Base-by-base conservation (phyloP, 148 eudicot species). In the Camellia japonica region DNA sequence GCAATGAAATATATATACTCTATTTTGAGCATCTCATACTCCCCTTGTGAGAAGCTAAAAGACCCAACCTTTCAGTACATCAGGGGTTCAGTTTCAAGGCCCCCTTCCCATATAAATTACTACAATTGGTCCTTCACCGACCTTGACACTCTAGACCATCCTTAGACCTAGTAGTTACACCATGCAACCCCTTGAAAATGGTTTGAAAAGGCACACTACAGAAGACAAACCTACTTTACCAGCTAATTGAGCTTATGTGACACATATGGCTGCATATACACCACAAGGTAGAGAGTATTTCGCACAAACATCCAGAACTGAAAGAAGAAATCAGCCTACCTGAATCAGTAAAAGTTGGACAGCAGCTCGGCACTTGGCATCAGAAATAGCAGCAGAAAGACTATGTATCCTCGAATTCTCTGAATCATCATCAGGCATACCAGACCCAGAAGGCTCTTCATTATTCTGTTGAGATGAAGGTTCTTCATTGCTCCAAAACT, bases 281-380 rank as follows among this genome's bases (percentile, higher is more conserved):
- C 43, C 1, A 44, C 51, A 5, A 30, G 59, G 20, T 20, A 41
- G 59, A 41, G 59, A 67, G 72, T n/a, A 80, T 30, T 51, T 68
- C 69, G 78, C 65, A 74, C 46, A 47, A 30, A 68, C 79, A 76
- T 20, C 14, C 44, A 81, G 69, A 78, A 60, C 30, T 42, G 43
- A 42, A 69, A 20, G 13, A 10, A 63, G 4, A 55, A 23, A 38
- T 7, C 30, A 68, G 42, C 79, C 43, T 85, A 97, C 99, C 99
- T 97, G 98, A 84, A 92, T 91, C 83, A 97, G 81, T 84, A 97
- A 78, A 70, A 97, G 99, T 82, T 97, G 98, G 56, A 94, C 90
- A 84, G 99, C 97, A 75, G 94, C 89, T 41, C 92, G 94, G 79
- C 95, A 90, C 83, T 94, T 94, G 49, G 87, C 89, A 80, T 92